Conservation (phyloP, 768 basidiomycete genomes). For the Mycena galopus region DNA sequence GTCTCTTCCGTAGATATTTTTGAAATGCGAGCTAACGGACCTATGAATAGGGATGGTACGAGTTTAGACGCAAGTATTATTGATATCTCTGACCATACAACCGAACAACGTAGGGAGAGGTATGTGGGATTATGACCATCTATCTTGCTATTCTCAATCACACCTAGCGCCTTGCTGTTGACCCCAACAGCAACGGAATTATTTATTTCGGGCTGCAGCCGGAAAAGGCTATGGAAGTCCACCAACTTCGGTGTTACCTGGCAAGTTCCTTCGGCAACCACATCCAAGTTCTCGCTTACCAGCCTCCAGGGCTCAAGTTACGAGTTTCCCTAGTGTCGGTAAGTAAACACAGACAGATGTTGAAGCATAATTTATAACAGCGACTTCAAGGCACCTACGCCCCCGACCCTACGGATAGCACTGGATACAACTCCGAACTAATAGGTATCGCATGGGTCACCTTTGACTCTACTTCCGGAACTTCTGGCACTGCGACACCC, state of each 20-base stretch:
- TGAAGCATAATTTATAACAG: neutral
- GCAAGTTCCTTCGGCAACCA: neutral
- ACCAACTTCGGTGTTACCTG: slow-evolving; percentile 70
- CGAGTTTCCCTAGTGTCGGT: slow-evolving; percentile 71
- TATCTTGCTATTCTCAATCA: neutral
- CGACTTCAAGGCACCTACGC: slow-evolving; percentile 60
- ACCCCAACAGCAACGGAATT: slow-evolving; percentile 70
- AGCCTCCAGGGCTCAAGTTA: slow-evolving; percentile 60
- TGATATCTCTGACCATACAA: neutral
- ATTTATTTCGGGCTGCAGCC: slow-evolving; percentile 75
- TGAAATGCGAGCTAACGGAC: neutral
- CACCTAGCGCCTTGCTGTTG: slow-evolving; percentile 47
- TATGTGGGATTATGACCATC: slow-evolving; percentile 32
- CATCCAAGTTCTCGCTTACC: neutral
- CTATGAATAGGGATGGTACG: slow-evolving; percentile 58
- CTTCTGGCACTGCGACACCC: slow-evolving; percentile 64
- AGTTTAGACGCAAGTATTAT: neutral
- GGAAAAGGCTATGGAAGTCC: slow-evolving; percentile 79
- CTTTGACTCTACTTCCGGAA: slow-evolving; percentile 71
- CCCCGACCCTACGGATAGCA: slow-evolving; percentile 64
- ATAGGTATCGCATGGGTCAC: slow-evolving; percentile 73
- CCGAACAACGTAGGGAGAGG: slow-evolving; percentile 58
- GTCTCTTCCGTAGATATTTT: neutral
- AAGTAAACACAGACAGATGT: slow-evolving; percentile 25
- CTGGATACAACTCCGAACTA: slow-evolving; percentile 57